These are phyloP conservation scores for Steccherinum ochraceum DNA, from an alignment of 768 basidiomycete species.

Conservation along the genomic window DNA sequence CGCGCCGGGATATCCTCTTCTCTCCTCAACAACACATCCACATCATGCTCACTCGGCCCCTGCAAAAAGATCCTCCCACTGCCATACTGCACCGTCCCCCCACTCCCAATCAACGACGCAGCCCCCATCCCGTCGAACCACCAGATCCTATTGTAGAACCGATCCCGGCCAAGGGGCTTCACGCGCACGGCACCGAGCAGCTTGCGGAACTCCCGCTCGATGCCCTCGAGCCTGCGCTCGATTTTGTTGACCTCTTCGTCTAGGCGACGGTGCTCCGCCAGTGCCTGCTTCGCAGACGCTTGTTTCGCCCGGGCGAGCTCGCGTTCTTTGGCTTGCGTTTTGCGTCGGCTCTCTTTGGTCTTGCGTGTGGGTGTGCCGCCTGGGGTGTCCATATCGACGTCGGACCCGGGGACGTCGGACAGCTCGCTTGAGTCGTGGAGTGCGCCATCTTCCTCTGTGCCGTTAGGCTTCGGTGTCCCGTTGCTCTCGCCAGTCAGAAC, in stretches of 20 bases:
- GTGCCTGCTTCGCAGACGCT: constrained; percentile 73
- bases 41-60: constrained; percentile 80
- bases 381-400: constrained; percentile 50
- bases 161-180: constrained; percentile 84
- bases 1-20: constrained; percentile 50
- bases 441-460: constrained; percentile 46
- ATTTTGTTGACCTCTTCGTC: constrained; percentile 86
- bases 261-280: constrained; percentile 76
- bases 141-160: constrained; percentile 95
- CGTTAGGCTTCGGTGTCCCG: constrained; percentile 34
- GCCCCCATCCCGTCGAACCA: constrained; percentile 98
- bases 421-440: constrained; percentile 68
- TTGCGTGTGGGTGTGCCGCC: constrained; percentile 35
- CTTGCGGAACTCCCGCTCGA: constrained; percentile 93
- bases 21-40: constrained; percentile 59
- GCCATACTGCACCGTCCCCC: constrained; percentile 77
- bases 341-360: constrained; percentile 35
- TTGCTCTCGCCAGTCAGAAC: constrained; percentile 48
- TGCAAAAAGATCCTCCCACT: constrained; percentile 90
- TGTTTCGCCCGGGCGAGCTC: constrained; percentile 74
- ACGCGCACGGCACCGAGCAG: constrained; percentile 79
- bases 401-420: constrained; percentile 62
- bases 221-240: constrained; percentile 73
- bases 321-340: constrained; percentile 68
- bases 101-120: constrained; percentile 69